phyloP scores from a whole-genome alignment of 2,329 filamentous ascomycete species.

The Calonectria pseudoturangicola region DNA sequence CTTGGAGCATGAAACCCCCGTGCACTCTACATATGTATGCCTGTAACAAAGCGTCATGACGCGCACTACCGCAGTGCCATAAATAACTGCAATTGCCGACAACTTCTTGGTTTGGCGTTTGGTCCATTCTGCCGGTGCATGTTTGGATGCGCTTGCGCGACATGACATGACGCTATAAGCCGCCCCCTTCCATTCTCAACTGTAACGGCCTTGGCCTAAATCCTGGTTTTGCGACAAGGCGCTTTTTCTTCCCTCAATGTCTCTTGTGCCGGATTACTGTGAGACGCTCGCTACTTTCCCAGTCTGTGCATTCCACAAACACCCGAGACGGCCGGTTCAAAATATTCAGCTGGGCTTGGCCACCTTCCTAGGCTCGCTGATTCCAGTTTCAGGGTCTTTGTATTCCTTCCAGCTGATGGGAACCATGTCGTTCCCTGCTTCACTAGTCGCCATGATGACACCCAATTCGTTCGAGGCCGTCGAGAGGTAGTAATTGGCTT shows the following conservation, averaged over 20 bases:
- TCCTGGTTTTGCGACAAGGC: neutral
- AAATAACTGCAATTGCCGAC: slow-evolving; percentile 19
- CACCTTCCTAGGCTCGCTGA: slow-evolving; percentile 89
- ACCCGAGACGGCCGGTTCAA: slow-evolving; percentile 30
- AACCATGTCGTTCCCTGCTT: slow-evolving; percentile 91
- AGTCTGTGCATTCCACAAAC: slow-evolving; percentile 46
- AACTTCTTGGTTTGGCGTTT: neutral
- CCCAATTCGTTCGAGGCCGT: slow-evolving; percentile 94
- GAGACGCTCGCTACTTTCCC: slow-evolving; percentile 38
- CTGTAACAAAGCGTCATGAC: slow-evolving; percentile 21
- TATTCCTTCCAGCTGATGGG: slow-evolving; percentile 98
- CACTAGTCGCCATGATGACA: slow-evolving; percentile 93
- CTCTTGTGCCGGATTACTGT: slow-evolving; percentile 38
- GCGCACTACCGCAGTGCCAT: slow-evolving; percentile 12
- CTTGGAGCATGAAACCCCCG: slow-evolving; percentile 28
- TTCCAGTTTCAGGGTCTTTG: slow-evolving; percentile 86
- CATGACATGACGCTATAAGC: slow-evolving; percentile 11
- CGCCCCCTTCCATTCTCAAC: neutral
- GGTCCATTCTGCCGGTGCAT: neutral
- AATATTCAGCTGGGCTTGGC: slow-evolving; percentile 87
- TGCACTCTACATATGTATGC: slow-evolving; percentile 20
- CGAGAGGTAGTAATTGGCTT: slow-evolving; percentile 95
- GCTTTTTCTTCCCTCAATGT: slow-evolving; percentile 6
- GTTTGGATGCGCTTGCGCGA: neutral
- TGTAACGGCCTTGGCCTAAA: slow-evolving; percentile 10